Conservation (phyloP, 2,329 filamentous ascomycete genomes). For the Calonectria pseudoreteaudii region DNA sequence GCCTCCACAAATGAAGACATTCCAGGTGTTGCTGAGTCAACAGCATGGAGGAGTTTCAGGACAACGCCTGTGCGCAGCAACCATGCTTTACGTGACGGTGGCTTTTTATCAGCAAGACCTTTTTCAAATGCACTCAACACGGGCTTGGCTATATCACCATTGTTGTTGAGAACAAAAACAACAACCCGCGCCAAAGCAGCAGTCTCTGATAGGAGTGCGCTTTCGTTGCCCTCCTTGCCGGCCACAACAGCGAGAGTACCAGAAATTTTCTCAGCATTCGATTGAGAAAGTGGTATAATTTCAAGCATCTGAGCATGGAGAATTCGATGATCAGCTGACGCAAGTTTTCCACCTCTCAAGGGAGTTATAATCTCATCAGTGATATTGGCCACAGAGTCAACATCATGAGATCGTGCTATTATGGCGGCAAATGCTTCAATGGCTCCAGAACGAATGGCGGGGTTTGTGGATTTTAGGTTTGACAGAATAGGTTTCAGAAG, state of each 20-base stretch:
- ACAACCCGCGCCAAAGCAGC: slow-evolving; percentile 76
- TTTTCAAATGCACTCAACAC: slow-evolving; percentile 80
- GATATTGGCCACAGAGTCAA: slow-evolving; percentile 72
- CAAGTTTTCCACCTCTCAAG: slow-evolving; percentile 85
- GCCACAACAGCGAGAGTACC: slow-evolving; percentile 75
- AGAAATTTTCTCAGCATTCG: slow-evolving; percentile 75
- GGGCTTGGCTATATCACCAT: slow-evolving; percentile 71
- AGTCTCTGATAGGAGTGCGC: slow-evolving; percentile 81
- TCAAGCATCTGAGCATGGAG: slow-evolving; percentile 85
- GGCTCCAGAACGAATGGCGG: slow-evolving; percentile 79
- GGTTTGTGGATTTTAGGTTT: slow-evolving; percentile 91
- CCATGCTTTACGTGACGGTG: slow-evolving; percentile 83
- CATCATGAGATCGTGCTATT: slow-evolving; percentile 70
- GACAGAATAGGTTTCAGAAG: slow-evolving; percentile 89
- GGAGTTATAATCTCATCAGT: slow-evolving; percentile 83
- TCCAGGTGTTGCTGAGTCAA: slow-evolving; percentile 58
- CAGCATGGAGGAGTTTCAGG: slow-evolving; percentile 66
- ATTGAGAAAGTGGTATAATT: slow-evolving; percentile 68
- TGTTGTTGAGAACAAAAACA: slow-evolving; percentile 70
- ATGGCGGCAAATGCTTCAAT: slow-evolving; percentile 79
- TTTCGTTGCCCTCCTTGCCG: slow-evolving; percentile 89
- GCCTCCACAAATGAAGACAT: slow-evolving; percentile 64
- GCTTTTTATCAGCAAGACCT: slow-evolving; percentile 87
- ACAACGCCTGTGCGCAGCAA: slow-evolving; percentile 78
- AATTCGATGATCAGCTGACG: slow-evolving; percentile 85